Base-by-base conservation (phyloP, 2,329 filamentous ascomycete species). In the Pseudogymnoascus sp. region DNA sequence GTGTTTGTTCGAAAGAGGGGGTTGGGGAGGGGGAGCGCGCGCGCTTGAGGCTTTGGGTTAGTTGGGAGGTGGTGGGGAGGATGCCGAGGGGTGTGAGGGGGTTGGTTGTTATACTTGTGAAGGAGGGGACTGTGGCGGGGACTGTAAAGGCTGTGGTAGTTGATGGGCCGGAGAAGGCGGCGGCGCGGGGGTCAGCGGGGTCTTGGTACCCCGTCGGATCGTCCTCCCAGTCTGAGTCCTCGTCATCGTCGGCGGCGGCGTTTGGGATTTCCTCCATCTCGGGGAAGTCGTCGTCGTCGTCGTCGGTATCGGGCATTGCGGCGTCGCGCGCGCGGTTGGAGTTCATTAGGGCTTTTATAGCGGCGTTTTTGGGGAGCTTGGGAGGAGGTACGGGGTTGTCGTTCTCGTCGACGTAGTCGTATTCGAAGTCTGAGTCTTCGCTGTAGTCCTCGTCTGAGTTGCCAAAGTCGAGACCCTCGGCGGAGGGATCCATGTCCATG, bases 381-480 rank as follows among this genome's bases (percentile, higher is more conserved):
- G n/a, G 16, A 8, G 25, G n/a, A 2, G 8, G n/a, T 2, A 31
- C n/a, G 50, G 25, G 50, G 2, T 56, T 21, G n/a, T 56, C 50
- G 25, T 34, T 18, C 10, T 56, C 50, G 28, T 56, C 50, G 1
- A 56, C 50, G 28, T 56, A 56, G 50, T 56, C 50, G 16, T 56
- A 56, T 16, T 56, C 50, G 5, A 56, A 56, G 28, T 56, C 28
- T 14, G 25, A 34, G 25, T 56, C 50, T 11, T 56, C 50, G 50
- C 50, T 56, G n/a, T 56, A 38, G 11, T 61, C 59, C 5, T 61
- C 59, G 31, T 61, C 59, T 6, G 59, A 38, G 59, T 61, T 34
- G 10, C 50, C 50, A 6, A 56, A 38, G 59, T 61, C 36, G 3
- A 38, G 59, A 1, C 59, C 40, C 34, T 40, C 59, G 16, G 28